phyloP scores from a whole-genome alignment of 345 rosid genomes.

The Crucihimalaya himalaica region DNA sequence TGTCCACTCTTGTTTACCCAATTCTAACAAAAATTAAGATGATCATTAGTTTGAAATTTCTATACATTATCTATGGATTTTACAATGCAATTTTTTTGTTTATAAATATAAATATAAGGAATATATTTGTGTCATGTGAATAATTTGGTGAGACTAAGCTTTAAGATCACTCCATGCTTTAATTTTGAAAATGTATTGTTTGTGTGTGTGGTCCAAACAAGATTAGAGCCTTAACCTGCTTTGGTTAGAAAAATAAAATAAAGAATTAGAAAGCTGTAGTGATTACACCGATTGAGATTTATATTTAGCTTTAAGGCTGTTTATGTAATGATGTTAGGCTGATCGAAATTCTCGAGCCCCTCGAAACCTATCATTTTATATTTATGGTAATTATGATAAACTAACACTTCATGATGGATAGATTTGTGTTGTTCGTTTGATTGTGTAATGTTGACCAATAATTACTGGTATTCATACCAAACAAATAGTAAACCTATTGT shows the following conservation, averaged over 20 bases:
- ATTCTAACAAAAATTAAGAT: not conserved
- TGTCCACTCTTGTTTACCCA: constrained; percentile 24
- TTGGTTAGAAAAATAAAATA: constrained; percentile 10
- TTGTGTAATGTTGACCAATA: constrained; percentile 4
- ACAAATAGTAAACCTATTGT: not conserved
- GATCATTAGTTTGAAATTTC: not conserved
- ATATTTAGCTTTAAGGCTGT: constrained; percentile 41
- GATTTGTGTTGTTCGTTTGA: constrained; percentile 4
- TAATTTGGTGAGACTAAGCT: constrained; percentile 33
- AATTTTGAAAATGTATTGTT: constrained; percentile 12
- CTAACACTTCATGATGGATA: not conserved
- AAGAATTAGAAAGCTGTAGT: constrained; percentile 33
- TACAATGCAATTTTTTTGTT: not conserved
- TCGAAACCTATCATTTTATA: constrained; percentile 32
- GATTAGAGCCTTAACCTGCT: not conserved
- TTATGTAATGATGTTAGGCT: constrained; percentile 36
- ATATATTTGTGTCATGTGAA: constrained; percentile 21
- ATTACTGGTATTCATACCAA: not conserved
- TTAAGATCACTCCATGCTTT: constrained; percentile 37
- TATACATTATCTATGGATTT: not conserved
- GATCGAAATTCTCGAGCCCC: constrained; percentile 41
- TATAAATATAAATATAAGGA: not conserved
- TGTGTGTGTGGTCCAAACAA: constrained; percentile 39
- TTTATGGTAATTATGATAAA: constrained; percentile 20
- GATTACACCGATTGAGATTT: constrained; percentile 40